Conservation (phyloP, 257 asterid genomes). For the Salvia hispanica region DNA sequence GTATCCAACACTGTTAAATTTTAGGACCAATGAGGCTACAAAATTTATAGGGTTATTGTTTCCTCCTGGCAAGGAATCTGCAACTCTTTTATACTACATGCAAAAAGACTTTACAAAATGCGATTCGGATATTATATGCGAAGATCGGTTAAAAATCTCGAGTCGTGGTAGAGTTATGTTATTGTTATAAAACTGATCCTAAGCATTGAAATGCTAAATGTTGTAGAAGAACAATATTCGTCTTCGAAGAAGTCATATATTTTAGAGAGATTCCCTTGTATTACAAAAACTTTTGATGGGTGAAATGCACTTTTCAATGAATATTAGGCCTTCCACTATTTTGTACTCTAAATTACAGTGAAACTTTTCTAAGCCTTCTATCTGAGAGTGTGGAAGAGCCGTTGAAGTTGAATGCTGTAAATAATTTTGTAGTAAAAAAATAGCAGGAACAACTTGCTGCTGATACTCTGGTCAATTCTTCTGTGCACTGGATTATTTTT, state of each 20-base stretch:
- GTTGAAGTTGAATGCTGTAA: neutral
- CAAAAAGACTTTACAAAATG: neutral
- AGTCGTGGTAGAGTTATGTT: neutral
- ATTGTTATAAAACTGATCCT: neutral
- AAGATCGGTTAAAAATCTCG: slow-evolving; percentile 9
- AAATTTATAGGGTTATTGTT: neutral
- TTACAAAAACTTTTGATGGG: neutral
- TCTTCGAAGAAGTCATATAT: neutral
- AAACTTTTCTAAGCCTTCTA: slow-evolving; percentile 9
- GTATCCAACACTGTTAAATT: neutral
- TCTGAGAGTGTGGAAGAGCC: slow-evolving; percentile 3
- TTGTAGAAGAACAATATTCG: neutral
- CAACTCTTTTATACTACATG: neutral
- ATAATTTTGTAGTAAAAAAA: neutral
- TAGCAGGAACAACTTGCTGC: neutral
- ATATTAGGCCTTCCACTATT: neutral
- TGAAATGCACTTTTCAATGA: neutral
- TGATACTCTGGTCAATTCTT: neutral
- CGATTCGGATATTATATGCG: slow-evolving; percentile 10
- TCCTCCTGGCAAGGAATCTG: neutral
- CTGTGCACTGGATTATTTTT: slow-evolving; percentile 3
- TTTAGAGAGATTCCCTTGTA: neutral
- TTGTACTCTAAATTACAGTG: neutral
- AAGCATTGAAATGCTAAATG: slow-evolving; percentile 2
- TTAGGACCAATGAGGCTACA: neutral